These are phyloP conservation scores for Colletotrichum neosansevieriae DNA, from an alignment of 2,329 filamentous ascomycete species.

Conservation along the genomic window DNA sequence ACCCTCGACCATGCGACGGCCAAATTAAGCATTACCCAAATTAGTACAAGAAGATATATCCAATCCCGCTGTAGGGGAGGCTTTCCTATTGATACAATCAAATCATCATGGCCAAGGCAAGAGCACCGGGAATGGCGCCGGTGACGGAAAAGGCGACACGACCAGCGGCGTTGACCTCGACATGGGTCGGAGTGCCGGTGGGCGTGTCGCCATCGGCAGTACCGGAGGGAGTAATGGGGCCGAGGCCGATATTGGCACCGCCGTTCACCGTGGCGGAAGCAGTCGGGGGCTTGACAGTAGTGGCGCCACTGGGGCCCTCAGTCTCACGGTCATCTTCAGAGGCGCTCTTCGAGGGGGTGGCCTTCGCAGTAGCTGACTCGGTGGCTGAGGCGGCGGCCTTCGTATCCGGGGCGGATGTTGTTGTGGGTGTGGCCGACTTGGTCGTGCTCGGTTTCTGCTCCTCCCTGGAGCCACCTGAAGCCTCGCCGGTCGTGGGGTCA, in stretches of 20 bases:
- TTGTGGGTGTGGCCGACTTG: conserved; percentile 9
- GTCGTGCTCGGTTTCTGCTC: conserved; percentile 30
- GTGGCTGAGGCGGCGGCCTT: conserved; percentile 7
- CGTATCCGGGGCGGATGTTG: conserved; percentile 6
- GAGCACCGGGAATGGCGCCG: conserved; percentile 10
- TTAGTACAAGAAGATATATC: conserved; percentile 27
- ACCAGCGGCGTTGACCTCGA: conserved; percentile 31
- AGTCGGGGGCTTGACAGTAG: conserved; percentile 12
- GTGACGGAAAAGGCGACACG: conserved; percentile 23
- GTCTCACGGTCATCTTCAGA: conserved; percentile 16
- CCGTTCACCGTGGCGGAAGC: conserved; percentile 25
- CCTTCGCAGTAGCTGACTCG: conserved; percentile 8
- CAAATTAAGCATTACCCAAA: conserved; percentile 29
- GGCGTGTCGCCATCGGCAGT: conserved; percentile 5
- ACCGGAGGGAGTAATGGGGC: conserved; percentile 5
- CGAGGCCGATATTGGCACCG: conserved; percentile 28
- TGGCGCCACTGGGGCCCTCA: conserved; percentile 7
- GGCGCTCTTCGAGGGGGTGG: conserved; percentile 1
- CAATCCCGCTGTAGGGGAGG: neutral
- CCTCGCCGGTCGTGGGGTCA: conserved; percentile 45
- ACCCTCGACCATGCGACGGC: conserved; percentile 1
- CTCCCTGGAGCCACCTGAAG: conserved; percentile 17
- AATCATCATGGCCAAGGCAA: conserved; percentile 25
- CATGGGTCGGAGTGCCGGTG: conserved; percentile 17
- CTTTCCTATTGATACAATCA: neutral